Evolutionary conservation across 169 alveolate genomes (phyloP).

Genomic region (Perkinsus chesapeaki): DNA sequence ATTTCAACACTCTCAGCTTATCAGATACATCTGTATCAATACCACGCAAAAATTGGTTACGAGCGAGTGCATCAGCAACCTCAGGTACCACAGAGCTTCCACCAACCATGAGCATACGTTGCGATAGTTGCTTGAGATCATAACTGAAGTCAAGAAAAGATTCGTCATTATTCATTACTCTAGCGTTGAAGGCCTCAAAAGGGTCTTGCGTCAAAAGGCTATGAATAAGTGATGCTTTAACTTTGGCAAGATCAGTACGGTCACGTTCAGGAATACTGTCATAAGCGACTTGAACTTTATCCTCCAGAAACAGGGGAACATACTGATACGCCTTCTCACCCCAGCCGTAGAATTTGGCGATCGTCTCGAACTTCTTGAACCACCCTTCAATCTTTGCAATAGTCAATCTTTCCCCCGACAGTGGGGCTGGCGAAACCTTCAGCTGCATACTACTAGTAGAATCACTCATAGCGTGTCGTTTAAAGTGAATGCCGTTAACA

Average conservation of each 20-base stretch:
- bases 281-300: background rate
- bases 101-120: background rate
- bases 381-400: background rate
- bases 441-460: background rate
- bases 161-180: background rate
- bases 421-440: background rate
- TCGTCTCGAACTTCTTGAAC: background rate
- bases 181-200: background rate
- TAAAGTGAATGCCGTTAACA: background rate
- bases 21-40: background rate
- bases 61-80: background rate
- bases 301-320: background rate
- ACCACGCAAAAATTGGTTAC: background rate
- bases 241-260: background rate
- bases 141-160: background rate
- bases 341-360: background rate
- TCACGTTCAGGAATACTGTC: background rate
- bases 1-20: background rate
- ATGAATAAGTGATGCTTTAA: background rate
- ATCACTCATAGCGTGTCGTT: background rate
- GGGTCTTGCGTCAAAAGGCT: background rate
- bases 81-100: background rate
- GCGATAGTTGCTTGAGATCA: background rate
- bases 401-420: background rate
- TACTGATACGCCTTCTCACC: background rate